Conservation (phyloP, 75 land plant species). For the Pseudotsuga menziesii region DNA sequence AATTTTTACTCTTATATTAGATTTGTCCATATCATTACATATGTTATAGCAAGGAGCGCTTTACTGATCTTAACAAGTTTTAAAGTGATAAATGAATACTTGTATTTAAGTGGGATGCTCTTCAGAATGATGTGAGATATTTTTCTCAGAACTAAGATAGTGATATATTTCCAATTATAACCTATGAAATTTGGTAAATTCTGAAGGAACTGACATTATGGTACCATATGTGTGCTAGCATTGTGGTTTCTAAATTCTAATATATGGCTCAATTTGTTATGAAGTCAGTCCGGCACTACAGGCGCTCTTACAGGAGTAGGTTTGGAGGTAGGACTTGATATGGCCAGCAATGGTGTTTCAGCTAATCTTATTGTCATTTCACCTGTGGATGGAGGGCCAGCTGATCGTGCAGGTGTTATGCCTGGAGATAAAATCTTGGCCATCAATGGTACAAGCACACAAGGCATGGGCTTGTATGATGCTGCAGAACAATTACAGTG, state of each 20-base stretch:
- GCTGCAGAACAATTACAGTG: conserved; percentile 92
- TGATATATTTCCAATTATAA: neutral
- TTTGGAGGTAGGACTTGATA: conserved; percentile 85
- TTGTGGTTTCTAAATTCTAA: conserved; percentile 2
- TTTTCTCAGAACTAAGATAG: neutral
- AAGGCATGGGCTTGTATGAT: conserved; percentile 89
- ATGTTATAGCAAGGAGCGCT: neutral
- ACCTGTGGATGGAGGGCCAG: conserved; percentile 85
- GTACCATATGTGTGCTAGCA: neutral
- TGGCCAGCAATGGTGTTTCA: conserved; percentile 29
- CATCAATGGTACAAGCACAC: conserved; percentile 65
- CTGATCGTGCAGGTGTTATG: conserved; percentile 76
- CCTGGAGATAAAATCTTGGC: conserved; percentile 84
- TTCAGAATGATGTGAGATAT: neutral
- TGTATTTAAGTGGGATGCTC: neutral
- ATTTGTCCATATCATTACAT: neutral
- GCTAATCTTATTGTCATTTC: conserved; percentile 80
- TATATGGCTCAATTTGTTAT: conserved; percentile 6
- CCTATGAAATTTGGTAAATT: neutral
- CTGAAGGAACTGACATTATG: neutral
- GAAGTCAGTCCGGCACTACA: conserved; percentile 96
- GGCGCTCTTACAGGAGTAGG: conserved; percentile 97
- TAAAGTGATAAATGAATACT: neutral
- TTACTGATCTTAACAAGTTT: neutral
- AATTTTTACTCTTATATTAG: neutral